These are phyloP conservation scores for Hygrophila difformis DNA, from an alignment of 257 asterid genomes.

Conservation along the genomic window DNA sequence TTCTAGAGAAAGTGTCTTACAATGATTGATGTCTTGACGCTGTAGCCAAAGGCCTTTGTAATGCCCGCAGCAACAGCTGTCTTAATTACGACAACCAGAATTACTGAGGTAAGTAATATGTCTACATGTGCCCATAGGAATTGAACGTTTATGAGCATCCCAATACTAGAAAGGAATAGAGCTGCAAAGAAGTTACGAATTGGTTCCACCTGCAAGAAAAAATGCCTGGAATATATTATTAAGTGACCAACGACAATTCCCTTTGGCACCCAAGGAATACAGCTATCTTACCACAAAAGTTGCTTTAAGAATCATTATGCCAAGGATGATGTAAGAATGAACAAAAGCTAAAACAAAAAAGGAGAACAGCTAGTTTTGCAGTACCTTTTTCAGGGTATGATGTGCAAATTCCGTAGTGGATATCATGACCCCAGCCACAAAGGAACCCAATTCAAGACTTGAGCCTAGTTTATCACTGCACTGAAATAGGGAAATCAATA, in stretches of 20 bases:
- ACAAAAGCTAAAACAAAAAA: too few species aligned
- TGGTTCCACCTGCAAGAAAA: slow-evolving; percentile 78
- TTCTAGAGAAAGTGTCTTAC: slow-evolving; percentile 39
- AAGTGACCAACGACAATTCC: slow-evolving; percentile 8
- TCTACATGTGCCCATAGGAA: slow-evolving; percentile 97
- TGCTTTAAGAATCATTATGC: too few species aligned
- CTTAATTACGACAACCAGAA: slow-evolving; percentile 75
- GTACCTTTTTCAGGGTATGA: slow-evolving; percentile 82
- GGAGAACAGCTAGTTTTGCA: too few species aligned
- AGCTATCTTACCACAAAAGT: too few species aligned
- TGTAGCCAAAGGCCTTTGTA: slow-evolving; percentile 74
- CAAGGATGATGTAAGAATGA: too few species aligned
- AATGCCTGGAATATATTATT: slow-evolving; percentile 4
- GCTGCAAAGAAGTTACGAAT: slow-evolving; percentile 96
- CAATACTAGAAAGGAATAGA: slow-evolving; percentile 90
- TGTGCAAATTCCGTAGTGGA: slow-evolving; percentile 78
- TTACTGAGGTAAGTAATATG: slow-evolving; percentile 87
- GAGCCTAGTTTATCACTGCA: slow-evolving; percentile 96
- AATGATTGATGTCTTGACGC: slow-evolving; percentile 53
- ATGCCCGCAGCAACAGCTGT: slow-evolving; percentile 62
- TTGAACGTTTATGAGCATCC: slow-evolving; percentile 90
- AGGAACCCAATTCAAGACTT: slow-evolving; percentile 91
- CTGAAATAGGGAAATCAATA: slow-evolving; percentile 39
- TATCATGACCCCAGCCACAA: slow-evolving; percentile 91
- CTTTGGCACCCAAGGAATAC: too few species aligned